These are phyloP conservation scores for Colletotrichum sp. DNA, from an alignment of 2,329 filamentous ascomycete species.

Conservation along the genomic window DNA sequence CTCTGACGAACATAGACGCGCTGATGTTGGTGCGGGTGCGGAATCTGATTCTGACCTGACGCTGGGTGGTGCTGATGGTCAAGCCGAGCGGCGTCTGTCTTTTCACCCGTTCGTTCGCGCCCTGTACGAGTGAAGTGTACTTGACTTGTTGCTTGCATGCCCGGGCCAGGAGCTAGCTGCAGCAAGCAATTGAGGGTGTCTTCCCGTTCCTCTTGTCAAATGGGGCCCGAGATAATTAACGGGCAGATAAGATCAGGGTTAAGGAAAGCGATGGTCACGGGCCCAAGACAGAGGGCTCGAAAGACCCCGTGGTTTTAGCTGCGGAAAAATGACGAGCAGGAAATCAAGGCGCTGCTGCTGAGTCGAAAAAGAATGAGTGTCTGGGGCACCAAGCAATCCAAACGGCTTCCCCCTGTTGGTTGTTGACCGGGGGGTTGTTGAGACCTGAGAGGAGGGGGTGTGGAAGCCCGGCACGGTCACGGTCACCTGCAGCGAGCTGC, in stretches of 20 bases:
- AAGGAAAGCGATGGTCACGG: not conserved
- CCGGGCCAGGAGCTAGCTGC: not conserved
- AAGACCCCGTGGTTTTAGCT: slow-evolving; percentile 9
- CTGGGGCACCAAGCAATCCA: slow-evolving; percentile 15
- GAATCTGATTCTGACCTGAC: not conserved
- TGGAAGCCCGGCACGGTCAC: slow-evolving; percentile 11
- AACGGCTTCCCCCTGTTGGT: slow-evolving; percentile 7
- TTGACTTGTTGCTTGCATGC: not conserved
- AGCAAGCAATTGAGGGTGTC: not conserved
- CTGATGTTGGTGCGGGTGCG: slow-evolving; percentile 1
- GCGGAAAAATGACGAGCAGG: slow-evolving; percentile 12
- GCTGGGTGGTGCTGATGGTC: not conserved
- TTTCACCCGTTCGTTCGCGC: not conserved
- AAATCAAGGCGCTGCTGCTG: not conserved
- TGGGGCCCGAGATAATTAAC: not conserved
- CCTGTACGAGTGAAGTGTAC: not conserved
- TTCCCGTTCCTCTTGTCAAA: not conserved
- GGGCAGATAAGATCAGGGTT: not conserved
- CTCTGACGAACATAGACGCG: slow-evolving; percentile 12
- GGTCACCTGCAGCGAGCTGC: slow-evolving; percentile 17
- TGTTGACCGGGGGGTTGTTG: slow-evolving; percentile 8
- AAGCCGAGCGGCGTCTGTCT: not conserved
- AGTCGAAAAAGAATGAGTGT: slow-evolving; percentile 6
- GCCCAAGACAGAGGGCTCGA: not conserved
- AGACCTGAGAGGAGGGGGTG: not conserved